Conservation (phyloP, 768 basidiomycete species). For the Rubroboletus pulcherrimus region DNA sequence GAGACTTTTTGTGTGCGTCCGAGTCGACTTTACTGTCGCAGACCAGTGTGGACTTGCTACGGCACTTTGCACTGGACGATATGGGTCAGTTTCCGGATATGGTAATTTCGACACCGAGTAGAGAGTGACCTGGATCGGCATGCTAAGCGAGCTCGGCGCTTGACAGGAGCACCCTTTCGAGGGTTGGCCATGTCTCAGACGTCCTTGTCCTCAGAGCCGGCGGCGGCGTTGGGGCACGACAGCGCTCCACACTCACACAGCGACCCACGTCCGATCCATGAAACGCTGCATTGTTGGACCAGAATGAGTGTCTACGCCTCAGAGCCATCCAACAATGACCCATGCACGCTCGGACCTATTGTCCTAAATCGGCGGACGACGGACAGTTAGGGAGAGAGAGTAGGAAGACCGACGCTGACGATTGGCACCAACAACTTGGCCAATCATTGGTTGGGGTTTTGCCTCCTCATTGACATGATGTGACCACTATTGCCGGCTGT, state of each 20-base stretch:
- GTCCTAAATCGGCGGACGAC: constrained; percentile 4
- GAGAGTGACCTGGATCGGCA: constrained; percentile 1
- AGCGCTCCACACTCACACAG: background rate
- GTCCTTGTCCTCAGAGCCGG: background rate
- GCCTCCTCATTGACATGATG: background rate
- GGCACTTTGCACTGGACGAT: background rate
- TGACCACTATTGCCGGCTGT: background rate
- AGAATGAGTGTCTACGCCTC: background rate
- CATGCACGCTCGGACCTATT: background rate
- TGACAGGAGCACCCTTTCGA: background rate
- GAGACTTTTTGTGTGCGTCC: background rate
- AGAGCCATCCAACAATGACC: background rate
- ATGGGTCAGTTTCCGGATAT: background rate
- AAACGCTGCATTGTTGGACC: constrained; percentile 9
- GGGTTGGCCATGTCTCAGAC: constrained; percentile 2
- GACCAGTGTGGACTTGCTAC: no score
- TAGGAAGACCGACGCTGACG: background rate
- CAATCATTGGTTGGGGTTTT: background rate
- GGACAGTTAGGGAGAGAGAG: background rate
- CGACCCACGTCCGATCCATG: background rate
- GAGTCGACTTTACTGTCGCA: background rate
- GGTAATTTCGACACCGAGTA: constrained; percentile 11
- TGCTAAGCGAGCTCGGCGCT: background rate
- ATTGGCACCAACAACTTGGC: background rate
- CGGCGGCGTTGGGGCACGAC: background rate